Evolutionary conservation across 2,329 filamentous ascomycete genomes (phyloP).

Genomic region (Botryotinia globosa): DNA sequence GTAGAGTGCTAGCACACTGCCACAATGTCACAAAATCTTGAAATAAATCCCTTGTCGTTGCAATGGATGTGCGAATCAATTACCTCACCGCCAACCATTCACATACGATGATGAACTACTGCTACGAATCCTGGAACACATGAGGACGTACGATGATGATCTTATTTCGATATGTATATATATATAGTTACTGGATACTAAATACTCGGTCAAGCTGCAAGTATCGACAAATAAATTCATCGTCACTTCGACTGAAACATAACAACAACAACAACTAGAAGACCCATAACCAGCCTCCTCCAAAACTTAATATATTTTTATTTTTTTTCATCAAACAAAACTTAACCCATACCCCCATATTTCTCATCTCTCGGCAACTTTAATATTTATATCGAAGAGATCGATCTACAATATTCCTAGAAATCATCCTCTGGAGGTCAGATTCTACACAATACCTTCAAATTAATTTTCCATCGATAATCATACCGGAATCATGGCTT

Average conservation of each 20-base stretch:
- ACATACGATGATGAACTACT: background rate
- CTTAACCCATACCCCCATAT: background rate
- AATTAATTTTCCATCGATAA: background rate
- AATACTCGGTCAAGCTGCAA: conserved; percentile 18
- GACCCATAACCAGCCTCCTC: conserved; percentile 1
- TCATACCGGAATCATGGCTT: conserved; percentile 43
- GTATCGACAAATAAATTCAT: background rate
- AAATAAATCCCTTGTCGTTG: background rate
- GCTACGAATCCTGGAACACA: background rate
- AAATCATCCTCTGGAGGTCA: background rate
- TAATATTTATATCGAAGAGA: background rate
- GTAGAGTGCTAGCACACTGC: background rate
- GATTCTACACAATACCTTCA: background rate
- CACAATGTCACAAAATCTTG: background rate
- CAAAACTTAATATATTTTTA: background rate
- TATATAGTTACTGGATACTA: too few species aligned
- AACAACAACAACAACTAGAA: conserved; percentile 12
- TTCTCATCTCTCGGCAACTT: background rate
- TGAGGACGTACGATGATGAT: background rate
- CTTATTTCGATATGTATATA: conserved; percentile 7
- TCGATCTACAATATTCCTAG: background rate
- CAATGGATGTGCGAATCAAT: background rate
- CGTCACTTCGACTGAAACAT: conserved; percentile 14
- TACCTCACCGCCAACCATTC: conserved; percentile 16
- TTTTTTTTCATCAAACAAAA: background rate